These are phyloP conservation scores for Fusarium sp. DNA, from an alignment of 2,329 filamentous ascomycete species.

Conservation along the genomic window DNA sequence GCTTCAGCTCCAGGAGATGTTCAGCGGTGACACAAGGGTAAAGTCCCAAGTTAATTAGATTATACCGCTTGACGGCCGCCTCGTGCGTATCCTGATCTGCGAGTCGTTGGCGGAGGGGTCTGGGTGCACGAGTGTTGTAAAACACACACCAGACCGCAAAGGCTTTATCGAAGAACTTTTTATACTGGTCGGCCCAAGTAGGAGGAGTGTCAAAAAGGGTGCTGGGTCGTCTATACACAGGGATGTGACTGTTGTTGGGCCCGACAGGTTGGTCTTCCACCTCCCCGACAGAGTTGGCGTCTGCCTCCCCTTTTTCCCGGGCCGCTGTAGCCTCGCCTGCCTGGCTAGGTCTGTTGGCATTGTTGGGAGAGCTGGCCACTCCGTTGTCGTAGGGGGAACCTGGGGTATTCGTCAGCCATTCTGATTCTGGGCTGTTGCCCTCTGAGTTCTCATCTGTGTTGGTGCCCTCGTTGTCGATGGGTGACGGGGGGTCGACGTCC, in stretches of 20 bases:
- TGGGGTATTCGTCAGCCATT: background rate
- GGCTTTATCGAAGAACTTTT: background rate
- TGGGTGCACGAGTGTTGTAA: background rate
- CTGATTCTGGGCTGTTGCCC: too few relatives aligned
- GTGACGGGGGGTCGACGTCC: background rate
- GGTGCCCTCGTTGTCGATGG: too few relatives aligned
- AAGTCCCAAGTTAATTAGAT: background rate
- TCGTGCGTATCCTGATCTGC: background rate
- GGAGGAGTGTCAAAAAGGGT: background rate
- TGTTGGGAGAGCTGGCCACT: background rate
- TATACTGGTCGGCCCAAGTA: background rate
- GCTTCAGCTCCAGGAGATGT: background rate
- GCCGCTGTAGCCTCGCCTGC: background rate
- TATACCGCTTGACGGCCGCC: background rate
- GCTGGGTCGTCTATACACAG: background rate
- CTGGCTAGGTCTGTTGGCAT: background rate
- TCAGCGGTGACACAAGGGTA: background rate
- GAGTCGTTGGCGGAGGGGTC: background rate
- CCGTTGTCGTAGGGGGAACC: background rate
- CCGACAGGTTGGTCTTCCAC: fast-evolving
- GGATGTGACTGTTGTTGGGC: background rate
- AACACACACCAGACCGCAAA: background rate
- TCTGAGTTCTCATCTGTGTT: background rate
- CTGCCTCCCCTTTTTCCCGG: background rate
- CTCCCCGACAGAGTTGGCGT: background rate